These are phyloP conservation scores for Scheffersomyces segobiensis DNA, from an alignment of 1,139 yeast species.

Conservation along the genomic window DNA sequence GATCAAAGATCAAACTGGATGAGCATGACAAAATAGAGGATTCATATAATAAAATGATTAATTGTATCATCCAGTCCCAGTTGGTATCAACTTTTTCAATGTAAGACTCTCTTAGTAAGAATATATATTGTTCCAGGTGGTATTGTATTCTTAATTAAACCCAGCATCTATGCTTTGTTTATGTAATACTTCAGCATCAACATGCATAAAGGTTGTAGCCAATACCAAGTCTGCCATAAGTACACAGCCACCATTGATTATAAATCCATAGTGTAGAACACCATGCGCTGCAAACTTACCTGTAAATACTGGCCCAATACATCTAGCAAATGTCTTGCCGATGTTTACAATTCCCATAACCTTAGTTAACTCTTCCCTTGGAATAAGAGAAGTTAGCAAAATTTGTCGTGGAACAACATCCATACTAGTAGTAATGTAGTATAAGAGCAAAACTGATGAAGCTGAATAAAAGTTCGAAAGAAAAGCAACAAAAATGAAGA, in stretches of 20 bases:
- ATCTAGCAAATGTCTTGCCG: slow-evolving; percentile 80
- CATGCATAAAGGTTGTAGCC: slow-evolving; percentile 38
- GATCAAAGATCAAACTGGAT: no score
- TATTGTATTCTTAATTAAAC: not conserved
- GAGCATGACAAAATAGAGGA: no score
- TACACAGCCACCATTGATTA: slow-evolving; percentile 60
- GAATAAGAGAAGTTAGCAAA: slow-evolving; percentile 66
- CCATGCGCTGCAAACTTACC: slow-evolving; percentile 66
- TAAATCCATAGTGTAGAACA: slow-evolving; percentile 55
- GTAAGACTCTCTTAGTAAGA: no score
- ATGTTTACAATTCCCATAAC: slow-evolving; percentile 86
- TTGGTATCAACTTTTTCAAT: not conserved
- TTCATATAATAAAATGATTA: no score
- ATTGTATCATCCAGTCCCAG: no score
- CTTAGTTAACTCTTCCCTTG: slow-evolving; percentile 62
- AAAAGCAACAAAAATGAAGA: slow-evolving; percentile 42
- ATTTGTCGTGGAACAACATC: slow-evolving; percentile 92
- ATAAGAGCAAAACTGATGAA: slow-evolving; percentile 52
- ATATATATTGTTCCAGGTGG: not conserved
- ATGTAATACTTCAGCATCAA: slow-evolving; percentile 36
- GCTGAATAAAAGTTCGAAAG: slow-evolving; percentile 30
- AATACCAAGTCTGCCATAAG: slow-evolving; percentile 46
- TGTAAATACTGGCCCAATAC: slow-evolving; percentile 78
- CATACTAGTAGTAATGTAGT: slow-evolving; percentile 68
- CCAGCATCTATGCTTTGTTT: slow-evolving; percentile 19